Evolutionary conservation across 129 eudicot species (phyloP), one percentile per base, ranked within the genome.

Genomic region (Tanacetum coccineum): DNA sequence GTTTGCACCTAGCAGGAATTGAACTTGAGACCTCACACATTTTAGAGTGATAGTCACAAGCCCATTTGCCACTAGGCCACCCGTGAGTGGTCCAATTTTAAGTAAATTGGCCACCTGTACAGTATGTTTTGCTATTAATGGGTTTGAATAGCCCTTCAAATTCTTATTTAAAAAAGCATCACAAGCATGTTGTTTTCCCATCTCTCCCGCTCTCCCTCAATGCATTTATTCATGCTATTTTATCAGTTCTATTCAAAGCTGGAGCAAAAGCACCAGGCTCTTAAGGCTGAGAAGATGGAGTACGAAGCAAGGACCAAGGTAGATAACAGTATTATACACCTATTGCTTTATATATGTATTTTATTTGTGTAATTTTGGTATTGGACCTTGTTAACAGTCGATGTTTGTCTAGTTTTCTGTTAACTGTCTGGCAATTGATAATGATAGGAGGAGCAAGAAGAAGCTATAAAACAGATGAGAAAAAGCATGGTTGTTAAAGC

Each of bases 301-400:
- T 87, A 79, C 30, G 97, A 87, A 76, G 97, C 95, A 13, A 81
- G 97, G 72, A 94, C 81, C 71, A 94, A 89, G 93, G 99, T 88
- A 82, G 61, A 48, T 40, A 30, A 15, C 72, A 61, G 17, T 20
- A 50, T 32, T n/a, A 4, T 59, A 15, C 0, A 51, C 56, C 72
- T 59, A 12, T 15, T 67, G 49, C 47, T 36, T 36, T 30, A 59
- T 72, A 67, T 45, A 22, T 57, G 39, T 50, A 22, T 28, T 59
- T 25, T 64, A 28, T 56, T 14, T 54, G 17, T n/a, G 19, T 58
- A 28, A 52, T 42, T 44, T 14, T n/a, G 18, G 3, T 22, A 13
- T 9, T 61, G 45, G 62, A 17, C 53, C 11, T 70, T 59, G 19
- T 47, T 30, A 70, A 32, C 4, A 21, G 28, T 62, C 66, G 14